Base-by-base conservation (phyloP, 768 basidiomycete species). In the Boletus vermiculosoides region DNA sequence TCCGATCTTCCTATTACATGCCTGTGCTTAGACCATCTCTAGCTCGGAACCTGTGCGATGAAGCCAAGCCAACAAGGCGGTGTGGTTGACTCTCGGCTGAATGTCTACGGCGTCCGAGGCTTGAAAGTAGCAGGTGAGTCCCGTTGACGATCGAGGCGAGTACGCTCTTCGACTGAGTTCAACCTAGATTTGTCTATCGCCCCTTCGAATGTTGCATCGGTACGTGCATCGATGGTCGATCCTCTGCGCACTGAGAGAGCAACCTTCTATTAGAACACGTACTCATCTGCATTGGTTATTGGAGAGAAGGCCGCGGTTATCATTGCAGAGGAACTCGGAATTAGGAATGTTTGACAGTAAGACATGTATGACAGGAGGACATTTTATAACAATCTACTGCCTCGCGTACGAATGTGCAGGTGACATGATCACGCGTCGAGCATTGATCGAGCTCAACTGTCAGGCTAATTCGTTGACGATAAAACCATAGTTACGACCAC, bases 1-100 rank as follows among this genome's bases (percentile, higher is more conserved):
- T 34, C 16, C 8, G 0, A 10, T 33, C 18, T 47, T 45, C 9
- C 0, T 12, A 31, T 49, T 23, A 3, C 3, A 7, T 48, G 15
- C 47, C 30, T 31, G 6, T 55, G 5, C 48, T 40, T 20, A 55
- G 12, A 12, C 20, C 13, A 33, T 45, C 1, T 37, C 25, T 45
- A 86, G 84, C 74, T 84, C 15, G 85, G 85, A 39, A 87, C 85
- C 0, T 87, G 85, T 56, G 80, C 84, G 1, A 87, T 88, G 86
- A 86, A 84, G 65, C 77, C 83, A 4, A 77, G 79, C 20, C 76
- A 80, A 18, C 54, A 76, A 40, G 80, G 78, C 5, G 86, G 86
- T 15, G 87, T 88, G 4, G 83, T 89, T 9, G 84, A 89, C 62
- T 51, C 78, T 30, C 72, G 72, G n/a, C 69, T 88, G 40, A 83